These are phyloP conservation scores for Mucor racemosus DNA, from an alignment of 371 early-diverging fungal genomes.

Conservation along the genomic window DNA sequence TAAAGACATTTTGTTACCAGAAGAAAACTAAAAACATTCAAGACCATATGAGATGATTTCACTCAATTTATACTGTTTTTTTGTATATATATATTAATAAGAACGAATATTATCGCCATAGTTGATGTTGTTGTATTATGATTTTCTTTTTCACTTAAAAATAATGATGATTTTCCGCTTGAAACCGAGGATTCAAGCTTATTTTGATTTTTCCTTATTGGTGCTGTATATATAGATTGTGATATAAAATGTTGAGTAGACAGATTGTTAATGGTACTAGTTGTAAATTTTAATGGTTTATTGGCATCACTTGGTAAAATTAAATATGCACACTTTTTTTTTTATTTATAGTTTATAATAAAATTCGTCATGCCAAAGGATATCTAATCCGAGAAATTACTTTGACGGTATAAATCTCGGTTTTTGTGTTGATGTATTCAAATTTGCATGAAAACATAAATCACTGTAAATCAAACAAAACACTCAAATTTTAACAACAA, in stretches of 20 bases:
- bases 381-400: conserved; percentile 5
- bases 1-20: conserved; percentile 14
- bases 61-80: conserved; percentile 10
- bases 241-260: conserved; percentile 6
- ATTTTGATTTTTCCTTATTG: not conserved
- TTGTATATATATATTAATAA: not conserved
- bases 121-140: conserved; percentile 11
- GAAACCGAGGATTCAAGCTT: conserved; percentile 16
- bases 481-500: not conserved
- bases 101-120: conserved; percentile 15
- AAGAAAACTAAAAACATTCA: not conserved
- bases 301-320: conserved; percentile 5
- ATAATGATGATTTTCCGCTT: conserved; percentile 16
- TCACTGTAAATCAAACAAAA: not conserved
- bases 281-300: conserved; percentile 7
- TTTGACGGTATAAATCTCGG: conserved; percentile 11
- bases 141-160: conserved; percentile 14
- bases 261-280: conserved; percentile 28
- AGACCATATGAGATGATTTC: not conserved
- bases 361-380: conserved; percentile 19
- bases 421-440: not conserved
- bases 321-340: not conserved
- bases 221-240: not conserved
- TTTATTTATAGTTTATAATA: not conserved
- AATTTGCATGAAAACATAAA: conserved; percentile 4